These are phyloP conservation scores for Dendrocalamus sinicus DNA, from an alignment of 176 grass and related monocot genomes.

Conservation along the genomic window DNA sequence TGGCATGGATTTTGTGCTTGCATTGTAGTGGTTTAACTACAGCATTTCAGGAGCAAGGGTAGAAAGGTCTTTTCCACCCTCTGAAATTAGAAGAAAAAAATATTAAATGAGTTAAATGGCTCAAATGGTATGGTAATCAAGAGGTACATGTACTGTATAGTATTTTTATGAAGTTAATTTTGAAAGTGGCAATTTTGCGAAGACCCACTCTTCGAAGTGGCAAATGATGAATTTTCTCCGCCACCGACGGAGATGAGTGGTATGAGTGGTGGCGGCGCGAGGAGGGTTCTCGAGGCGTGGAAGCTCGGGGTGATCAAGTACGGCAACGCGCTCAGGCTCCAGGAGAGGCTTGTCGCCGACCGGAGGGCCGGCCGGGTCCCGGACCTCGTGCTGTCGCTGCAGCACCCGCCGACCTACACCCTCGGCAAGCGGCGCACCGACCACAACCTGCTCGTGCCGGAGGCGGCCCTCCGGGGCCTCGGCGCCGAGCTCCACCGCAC, in stretches of 20 bases:
- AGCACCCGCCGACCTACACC: conserved; percentile 91
- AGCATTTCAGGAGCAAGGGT: not conserved
- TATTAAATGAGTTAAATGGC: too few relatives aligned
- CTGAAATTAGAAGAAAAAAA: too few relatives aligned
- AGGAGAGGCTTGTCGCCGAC: conserved; percentile 75
- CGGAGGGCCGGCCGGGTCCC: conserved; percentile 60
- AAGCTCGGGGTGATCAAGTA: conserved; percentile 72
- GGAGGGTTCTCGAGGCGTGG: conserved; percentile 69
- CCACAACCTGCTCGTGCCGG: conserved; percentile 72
- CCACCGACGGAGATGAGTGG: too few relatives aligned
- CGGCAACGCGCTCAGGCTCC: conserved; percentile 76
- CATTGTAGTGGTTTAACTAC: not conserved
- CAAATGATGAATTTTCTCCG: too few relatives aligned
- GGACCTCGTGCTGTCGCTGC: conserved; percentile 77
- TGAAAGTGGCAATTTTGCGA: too few relatives aligned
- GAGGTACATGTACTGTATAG: too few relatives aligned
- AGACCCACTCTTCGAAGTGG: too few relatives aligned
- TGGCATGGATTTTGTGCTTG: not conserved
- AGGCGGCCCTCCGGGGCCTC: conserved; percentile 59
- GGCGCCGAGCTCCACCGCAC: conserved; percentile 82
- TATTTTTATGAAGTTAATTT: too few relatives aligned
- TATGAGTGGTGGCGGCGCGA: conserved; percentile 47
- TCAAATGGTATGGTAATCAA: too few relatives aligned
- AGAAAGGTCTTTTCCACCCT: too few relatives aligned
- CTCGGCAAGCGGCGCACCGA: conserved; percentile 80